These are phyloP conservation scores for Flammula alnicola DNA, from an alignment of 1,284 basidiomycete genomes.

Conservation along the genomic window DNA sequence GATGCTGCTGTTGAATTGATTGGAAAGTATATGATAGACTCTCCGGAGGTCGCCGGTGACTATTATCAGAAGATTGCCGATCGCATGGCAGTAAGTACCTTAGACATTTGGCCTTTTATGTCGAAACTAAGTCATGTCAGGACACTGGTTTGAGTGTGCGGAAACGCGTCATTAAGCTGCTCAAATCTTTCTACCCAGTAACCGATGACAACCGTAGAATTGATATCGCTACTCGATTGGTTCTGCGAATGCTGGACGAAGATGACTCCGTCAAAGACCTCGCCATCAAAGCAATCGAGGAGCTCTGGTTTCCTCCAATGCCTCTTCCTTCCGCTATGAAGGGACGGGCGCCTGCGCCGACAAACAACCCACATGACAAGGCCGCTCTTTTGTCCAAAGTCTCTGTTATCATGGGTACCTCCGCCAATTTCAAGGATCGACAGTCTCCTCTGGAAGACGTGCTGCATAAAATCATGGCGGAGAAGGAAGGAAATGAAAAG, in stretches of 20 bases:
- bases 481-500: constrained; percentile 59
- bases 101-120: background rate
- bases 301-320: constrained; percentile 78
- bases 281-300: constrained; percentile 85
- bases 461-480: constrained; percentile 77
- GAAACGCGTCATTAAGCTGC: constrained; percentile 92
- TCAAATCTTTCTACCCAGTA: constrained; percentile 81
- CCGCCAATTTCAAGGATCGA: constrained; percentile 80
- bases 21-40: constrained; percentile 92
- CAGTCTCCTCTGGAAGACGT: constrained; percentile 86
- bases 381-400: constrained; percentile 62
- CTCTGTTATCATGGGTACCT: constrained; percentile 83
- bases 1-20: constrained; percentile 96
- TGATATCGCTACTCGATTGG: constrained; percentile 85
- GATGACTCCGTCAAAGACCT: constrained; percentile 94
- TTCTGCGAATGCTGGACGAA: constrained; percentile 87
- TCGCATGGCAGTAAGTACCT: constrained; percentile 76
- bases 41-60: constrained; percentile 80
- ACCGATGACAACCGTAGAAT: constrained; percentile 66
- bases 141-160: constrained; percentile 93
- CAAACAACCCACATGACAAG: constrained; percentile 48
- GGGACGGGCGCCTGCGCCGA: constrained; percentile 32
- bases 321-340: constrained; percentile 39
- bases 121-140: constrained; percentile 42
- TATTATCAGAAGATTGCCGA: constrained; percentile 89